Base-by-base conservation (phyloP, 1,284 basidiomycete species). In the Anthracocystis walkeri region DNA sequence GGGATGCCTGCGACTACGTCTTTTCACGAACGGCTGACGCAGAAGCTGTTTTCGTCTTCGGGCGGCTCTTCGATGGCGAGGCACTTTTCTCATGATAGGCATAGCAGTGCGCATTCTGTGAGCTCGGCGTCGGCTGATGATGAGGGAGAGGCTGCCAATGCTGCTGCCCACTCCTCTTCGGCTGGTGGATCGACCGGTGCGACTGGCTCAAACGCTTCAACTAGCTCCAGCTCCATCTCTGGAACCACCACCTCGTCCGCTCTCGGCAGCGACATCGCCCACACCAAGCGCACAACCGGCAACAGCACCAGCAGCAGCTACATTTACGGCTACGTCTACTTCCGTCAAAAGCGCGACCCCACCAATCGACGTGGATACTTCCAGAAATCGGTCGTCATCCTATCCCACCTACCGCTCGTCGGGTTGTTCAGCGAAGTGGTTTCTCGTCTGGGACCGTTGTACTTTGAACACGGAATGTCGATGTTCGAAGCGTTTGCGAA, bases 371-470 rank as follows among this genome's bases (percentile, higher is more conserved):
- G 84, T 23, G 84, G 84, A 20, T 85, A 85, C 60, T 84, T 84
- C 38, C 84, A 82, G 91, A 91, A 92, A 74, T 95, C 94, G 1
- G 87, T 96, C 48, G 93, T 96, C 23, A 90, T 96, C 35, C 87
- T 97, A 10, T 92, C 93, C 0, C 91, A 93, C 66, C 89, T 92
- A 45, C 90, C 93, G 75, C 94, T 92, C 82, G 93, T 95, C 0
- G 89, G 92, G 0, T 87, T 99, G 8, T 97, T 93, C 86, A 89
- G 90, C 40, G 87, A 89, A 18, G 85, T 95, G 6, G 87, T 92
- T 12, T 87, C 88, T 18, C 89, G 90, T 48, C 88, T 97, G 38
- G 94, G 93, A 0, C 72, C 81, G 21, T 55, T 78, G 6, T 84
- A 81, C 63, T 84, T 83, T 59, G 80, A 82, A 49, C 77, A 79